Conservation (phyloP, 768 basidiomycete species). For the Leccinum uliginosum region DNA sequence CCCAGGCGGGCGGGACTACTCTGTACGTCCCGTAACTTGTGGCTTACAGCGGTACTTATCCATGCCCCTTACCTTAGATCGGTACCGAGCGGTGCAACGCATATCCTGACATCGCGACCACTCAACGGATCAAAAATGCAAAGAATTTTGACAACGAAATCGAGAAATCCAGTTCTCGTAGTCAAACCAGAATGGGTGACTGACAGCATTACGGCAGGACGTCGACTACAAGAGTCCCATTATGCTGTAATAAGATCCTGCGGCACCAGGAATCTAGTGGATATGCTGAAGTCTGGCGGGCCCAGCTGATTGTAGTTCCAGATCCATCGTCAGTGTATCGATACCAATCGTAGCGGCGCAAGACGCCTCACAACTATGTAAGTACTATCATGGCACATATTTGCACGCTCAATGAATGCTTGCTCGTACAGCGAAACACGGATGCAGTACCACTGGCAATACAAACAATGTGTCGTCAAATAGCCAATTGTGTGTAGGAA, state of each 20-base stretch:
- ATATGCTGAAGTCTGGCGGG: conserved; percentile 33
- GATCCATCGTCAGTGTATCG: conserved; percentile 6
- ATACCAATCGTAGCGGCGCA: conserved; percentile 5
- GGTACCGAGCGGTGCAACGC: conserved; percentile 62
- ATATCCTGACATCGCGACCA: conserved; percentile 71
- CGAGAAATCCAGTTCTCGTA: conserved; percentile 48
- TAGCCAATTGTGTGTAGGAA: no score
- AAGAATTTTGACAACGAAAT: conserved; percentile 50
- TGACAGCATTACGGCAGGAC: conserved; percentile 62
- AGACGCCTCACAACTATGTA: no score
- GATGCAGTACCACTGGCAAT: no score
- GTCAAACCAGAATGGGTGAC: conserved; percentile 75
- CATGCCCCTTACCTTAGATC: conserved; percentile 33
- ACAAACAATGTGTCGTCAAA: no score
- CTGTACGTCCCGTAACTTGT: conserved; percentile 41
- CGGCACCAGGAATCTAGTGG: conserved; percentile 34
- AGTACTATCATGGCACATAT: no score
- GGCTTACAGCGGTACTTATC: background rate
- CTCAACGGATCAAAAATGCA: conserved; percentile 72
- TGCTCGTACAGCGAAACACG: no score
- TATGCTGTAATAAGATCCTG: conserved; percentile 48
- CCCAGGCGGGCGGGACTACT: conserved; percentile 61
- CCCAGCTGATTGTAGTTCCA: conserved; percentile 2
- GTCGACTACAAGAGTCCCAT: conserved; percentile 52
- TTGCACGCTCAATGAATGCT: no score